A percentile compares a stretch with the other conserved stretches of the same genome.
phyloP scores from a whole-genome alignment of 352 stramenopile species.

The Aphanomyces stellatus region DNA sequence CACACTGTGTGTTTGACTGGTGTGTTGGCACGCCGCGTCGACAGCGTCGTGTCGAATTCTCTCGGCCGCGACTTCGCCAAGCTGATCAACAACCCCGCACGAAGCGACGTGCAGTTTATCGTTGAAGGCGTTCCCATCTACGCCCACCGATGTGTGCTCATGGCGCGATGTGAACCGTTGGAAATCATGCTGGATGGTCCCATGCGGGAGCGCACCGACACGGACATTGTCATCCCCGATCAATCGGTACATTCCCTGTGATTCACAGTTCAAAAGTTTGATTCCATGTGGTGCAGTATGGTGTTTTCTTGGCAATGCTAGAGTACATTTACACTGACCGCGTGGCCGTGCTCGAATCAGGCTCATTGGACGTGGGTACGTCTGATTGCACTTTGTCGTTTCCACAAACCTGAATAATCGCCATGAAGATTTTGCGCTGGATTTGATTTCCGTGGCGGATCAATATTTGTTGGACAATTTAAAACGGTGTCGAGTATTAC shows the following conservation, averaged over 20 bases:
- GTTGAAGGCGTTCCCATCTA: conserved; percentile 58
- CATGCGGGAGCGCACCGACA: conserved; percentile 67
- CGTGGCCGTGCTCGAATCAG: conserved; percentile 33
- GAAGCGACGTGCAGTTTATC: conserved; percentile 79
- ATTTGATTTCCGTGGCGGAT: conserved; percentile 74
- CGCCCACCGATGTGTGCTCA: conserved; percentile 81
- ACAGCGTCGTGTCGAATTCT: conserved; percentile 25
- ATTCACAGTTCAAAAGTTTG: background rate
- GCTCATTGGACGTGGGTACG: conserved; percentile 36
- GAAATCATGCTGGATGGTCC: conserved; percentile 86
- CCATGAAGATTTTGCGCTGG: conserved; percentile 61
- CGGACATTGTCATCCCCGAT: conserved; percentile 64
- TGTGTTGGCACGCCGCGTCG: background rate
- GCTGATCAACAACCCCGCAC: conserved; percentile 76
- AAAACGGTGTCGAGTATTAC: too few relatives aligned
- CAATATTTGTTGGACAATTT: conserved; percentile 73
- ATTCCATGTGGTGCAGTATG: conserved; percentile 32
- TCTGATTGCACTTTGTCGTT: background rate
- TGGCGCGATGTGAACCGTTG: conserved; percentile 81
- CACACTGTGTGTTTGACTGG: conserved; percentile 71
- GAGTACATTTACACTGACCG: conserved; percentile 88
- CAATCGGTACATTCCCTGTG: conserved; percentile 39
- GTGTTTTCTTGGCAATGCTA: conserved; percentile 72
- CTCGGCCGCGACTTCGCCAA: conserved; percentile 63
- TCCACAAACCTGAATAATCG: background rate